phyloP scores from a whole-genome alignment of 2,329 filamentous ascomycete species.

The Fusarium robinianum region DNA sequence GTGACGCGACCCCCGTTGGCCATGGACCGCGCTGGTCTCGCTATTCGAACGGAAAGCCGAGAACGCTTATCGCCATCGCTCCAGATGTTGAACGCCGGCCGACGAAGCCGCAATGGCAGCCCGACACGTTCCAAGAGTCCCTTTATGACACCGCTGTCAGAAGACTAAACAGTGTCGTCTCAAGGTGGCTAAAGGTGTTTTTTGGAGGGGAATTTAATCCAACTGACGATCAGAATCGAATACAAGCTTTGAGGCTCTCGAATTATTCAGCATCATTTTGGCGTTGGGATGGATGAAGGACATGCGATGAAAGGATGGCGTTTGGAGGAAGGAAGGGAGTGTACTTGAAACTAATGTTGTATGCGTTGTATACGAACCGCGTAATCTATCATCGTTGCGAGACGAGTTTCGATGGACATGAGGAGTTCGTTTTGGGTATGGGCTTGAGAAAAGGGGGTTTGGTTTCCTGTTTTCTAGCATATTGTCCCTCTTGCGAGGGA shows the following conservation, averaged over 20 bases:
- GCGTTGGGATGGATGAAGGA: slow-evolving; percentile 9
- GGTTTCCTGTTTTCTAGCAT: no score
- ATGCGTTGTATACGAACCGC: slow-evolving; percentile 15
- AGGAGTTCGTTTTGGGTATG: no score
- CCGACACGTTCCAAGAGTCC: slow-evolving; percentile 64
- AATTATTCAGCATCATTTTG: slow-evolving; percentile 1
- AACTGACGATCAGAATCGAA: slow-evolving; percentile 1
- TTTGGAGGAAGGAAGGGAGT: slow-evolving; percentile 9
- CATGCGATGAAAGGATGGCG: slow-evolving; percentile 19
- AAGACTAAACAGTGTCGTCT: slow-evolving; percentile 39
- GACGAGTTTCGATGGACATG: slow-evolving; percentile 1
- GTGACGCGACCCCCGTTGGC: slow-evolving; percentile 48
- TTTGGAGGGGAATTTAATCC: neutral
- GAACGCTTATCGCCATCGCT: slow-evolving; percentile 70
- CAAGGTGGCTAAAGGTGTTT: neutral
- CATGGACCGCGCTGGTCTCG: slow-evolving; percentile 72
- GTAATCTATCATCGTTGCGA: slow-evolving; percentile 1
- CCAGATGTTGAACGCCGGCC: slow-evolving; percentile 59
- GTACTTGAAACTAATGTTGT: slow-evolving; percentile 14
- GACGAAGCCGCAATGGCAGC: slow-evolving; percentile 61
- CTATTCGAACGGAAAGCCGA: slow-evolving; percentile 82
- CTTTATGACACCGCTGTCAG: slow-evolving; percentile 55
- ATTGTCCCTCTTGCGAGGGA: no score
- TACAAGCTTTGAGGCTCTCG: neutral
- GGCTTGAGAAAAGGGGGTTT: no score